A percentile compares a stretch with the other conserved stretches of the same genome.
Conservation (phyloP, 2,329 filamentous ascomycete genomes). For the Seiridium unicorne region DNA sequence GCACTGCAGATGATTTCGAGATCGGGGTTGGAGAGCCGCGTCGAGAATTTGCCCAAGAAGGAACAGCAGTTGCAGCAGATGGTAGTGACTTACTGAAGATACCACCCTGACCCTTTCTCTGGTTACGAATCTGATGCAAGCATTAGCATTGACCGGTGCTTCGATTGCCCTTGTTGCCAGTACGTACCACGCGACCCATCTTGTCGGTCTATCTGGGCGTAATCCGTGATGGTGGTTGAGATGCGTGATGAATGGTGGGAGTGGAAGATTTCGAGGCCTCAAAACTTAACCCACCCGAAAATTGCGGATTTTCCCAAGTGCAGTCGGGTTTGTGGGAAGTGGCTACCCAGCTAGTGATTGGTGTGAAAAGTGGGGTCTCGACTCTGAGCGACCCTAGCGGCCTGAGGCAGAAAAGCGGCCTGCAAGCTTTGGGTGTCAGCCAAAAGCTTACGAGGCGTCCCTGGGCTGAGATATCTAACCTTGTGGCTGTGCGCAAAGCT, state of each 20-base stretch:
- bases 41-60: neutral
- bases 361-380: constrained; percentile 1
- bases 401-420: constrained; percentile 3
- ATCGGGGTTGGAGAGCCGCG: neutral
- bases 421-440: neutral
- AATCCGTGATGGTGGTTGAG: constrained; percentile 28
- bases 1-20: neutral
- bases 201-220: constrained; percentile 29
- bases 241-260: constrained; percentile 17
- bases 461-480: too few relatives aligned
- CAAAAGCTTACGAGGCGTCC: neutral
- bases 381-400: constrained; percentile 6
- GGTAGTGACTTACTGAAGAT: constrained; percentile 30
- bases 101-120: constrained; percentile 40
- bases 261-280: constrained; percentile 16
- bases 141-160: constrained; percentile 8
- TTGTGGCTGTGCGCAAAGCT: too few relatives aligned
- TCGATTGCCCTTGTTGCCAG: neutral
- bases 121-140: constrained; percentile 56
- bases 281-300: constrained; percentile 6
- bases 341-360: constrained; percentile 18
- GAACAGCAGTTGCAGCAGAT: neutral
- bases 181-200: constrained; percentile 36
- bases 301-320: constrained; percentile 27
- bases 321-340: constrained; percentile 27